Conservation (phyloP, 225 moss, liverwort and hornwort species). For the Straminergon stramineum region DNA sequence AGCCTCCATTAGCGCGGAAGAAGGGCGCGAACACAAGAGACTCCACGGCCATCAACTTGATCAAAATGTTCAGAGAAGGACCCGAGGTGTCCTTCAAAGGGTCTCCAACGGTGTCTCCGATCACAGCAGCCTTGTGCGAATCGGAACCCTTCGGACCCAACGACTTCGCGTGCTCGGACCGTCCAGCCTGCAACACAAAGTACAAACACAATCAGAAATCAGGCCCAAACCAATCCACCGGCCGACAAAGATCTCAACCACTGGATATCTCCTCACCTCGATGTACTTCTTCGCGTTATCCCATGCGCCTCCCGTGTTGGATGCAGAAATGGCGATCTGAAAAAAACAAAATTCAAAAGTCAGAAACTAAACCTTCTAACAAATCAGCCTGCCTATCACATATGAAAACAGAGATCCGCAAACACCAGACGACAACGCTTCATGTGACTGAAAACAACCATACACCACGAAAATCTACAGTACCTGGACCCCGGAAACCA, state of each 20-base stretch:
- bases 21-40: slow-evolving; percentile 57
- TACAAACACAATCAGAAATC: not conserved
- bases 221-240: too few species aligned
- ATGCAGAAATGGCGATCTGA: slow-evolving; percentile 54
- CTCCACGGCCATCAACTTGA: slow-evolving; percentile 66
- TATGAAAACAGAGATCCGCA: too few species aligned
- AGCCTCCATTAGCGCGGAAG: slow-evolving; percentile 53
- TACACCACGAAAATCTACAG: not conserved
- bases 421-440: too few species aligned
- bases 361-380: accelerated
- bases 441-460: too few species aligned
- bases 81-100: slow-evolving; percentile 67
- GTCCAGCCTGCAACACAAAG: slow-evolving; percentile 26
- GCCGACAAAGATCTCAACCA: too few species aligned
- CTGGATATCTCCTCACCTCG: not conserved
- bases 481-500: slow-evolving; percentile 94
- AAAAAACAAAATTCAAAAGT: not conserved
- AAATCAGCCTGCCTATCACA: too few species aligned
- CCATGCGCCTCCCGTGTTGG: slow-evolving; percentile 68
- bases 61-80: slow-evolving; percentile 56
- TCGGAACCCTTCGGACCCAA: slow-evolving; percentile 65
- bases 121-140: slow-evolving; percentile 58
- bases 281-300: slow-evolving; percentile 75
- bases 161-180: slow-evolving; percentile 39
- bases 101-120: slow-evolving; percentile 64